Percentiles rank a stretch among this genome's conserved stretches.
phyloP scores from a whole-genome alignment of 768 basidiomycete species.

The Pleurotus djamor region DNA sequence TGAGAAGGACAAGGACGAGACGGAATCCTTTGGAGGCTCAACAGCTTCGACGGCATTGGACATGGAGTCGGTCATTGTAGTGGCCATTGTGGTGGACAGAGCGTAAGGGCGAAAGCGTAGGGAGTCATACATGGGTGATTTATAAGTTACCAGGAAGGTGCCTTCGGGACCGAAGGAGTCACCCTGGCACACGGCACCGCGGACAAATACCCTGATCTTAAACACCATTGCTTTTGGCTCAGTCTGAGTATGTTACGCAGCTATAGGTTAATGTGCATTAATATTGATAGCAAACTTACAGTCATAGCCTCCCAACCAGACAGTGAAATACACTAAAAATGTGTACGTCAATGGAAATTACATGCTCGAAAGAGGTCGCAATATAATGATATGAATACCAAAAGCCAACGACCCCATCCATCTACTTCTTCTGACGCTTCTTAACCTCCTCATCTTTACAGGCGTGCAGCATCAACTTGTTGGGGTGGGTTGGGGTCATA shows the following conservation, averaged over 20 bases:
- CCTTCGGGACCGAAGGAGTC: too few species aligned
- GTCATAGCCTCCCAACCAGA: background rate
- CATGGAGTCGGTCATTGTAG: background rate
- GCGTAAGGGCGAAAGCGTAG: background rate
- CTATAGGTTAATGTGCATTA: too few species aligned
- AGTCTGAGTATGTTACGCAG: too few species aligned
- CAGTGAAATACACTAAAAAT: background rate
- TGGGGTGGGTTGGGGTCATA: slow-evolving; percentile 68
- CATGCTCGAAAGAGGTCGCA: background rate
- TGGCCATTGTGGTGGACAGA: background rate
- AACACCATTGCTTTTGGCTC: too few species aligned
- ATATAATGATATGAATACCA: background rate
- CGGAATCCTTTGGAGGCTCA: slow-evolving; percentile 70
- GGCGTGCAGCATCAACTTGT: slow-evolving; percentile 81
- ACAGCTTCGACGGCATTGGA: slow-evolving; percentile 41
- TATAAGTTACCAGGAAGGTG: too few species aligned
- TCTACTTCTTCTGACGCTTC: slow-evolving; percentile 37
- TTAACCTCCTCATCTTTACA: slow-evolving; percentile 90
- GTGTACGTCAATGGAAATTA: background rate
- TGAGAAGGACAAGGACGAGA: slow-evolving; percentile 64
- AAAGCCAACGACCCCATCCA: background rate
- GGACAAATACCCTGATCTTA: too few species aligned
- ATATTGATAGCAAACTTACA: background rate
- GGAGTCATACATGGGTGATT: background rate
- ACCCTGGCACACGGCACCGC: too few species aligned